Percentiles rank a stretch among this genome's conserved stretches.
Conservation (phyloP, 1,284 basidiomycete species). For the Trichosporon asahii region DNA sequence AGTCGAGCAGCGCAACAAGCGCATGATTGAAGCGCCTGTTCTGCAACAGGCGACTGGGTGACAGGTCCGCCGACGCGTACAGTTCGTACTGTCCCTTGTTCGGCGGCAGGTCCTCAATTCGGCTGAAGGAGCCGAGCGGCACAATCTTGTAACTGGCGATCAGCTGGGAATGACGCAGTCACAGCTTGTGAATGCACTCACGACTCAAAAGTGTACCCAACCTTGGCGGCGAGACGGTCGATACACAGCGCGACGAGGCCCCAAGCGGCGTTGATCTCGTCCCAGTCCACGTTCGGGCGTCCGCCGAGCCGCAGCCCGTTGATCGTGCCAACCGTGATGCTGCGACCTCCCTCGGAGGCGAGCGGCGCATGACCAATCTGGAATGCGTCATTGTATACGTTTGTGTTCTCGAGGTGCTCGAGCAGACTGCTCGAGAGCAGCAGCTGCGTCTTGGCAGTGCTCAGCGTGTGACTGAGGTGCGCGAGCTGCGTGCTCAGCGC, state of each 20-base stretch:
- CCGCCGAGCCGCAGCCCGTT: slow-evolving; percentile 90
- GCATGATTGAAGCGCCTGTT: slow-evolving; percentile 93
- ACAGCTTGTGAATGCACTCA: slow-evolving; percentile 48
- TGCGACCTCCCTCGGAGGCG: slow-evolving; percentile 17
- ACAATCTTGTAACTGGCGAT: slow-evolving; percentile 71
- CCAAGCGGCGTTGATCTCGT: slow-evolving; percentile 98
- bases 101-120: slow-evolving; percentile 79
- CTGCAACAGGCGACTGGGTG: slow-evolving; percentile 71
- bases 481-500: slow-evolving; percentile 25
- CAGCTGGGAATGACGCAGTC: too few relatives aligned
- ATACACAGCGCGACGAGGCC: slow-evolving; percentile 89
- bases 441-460: slow-evolving; percentile 41
- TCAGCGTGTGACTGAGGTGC: slow-evolving; percentile 27
- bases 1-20: slow-evolving; percentile 94
- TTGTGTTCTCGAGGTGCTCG: slow-evolving; percentile 74
- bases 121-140: slow-evolving; percentile 88
- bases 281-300: slow-evolving; percentile 87
- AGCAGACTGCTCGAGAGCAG: slow-evolving; percentile 46
- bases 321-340: slow-evolving; percentile 81
- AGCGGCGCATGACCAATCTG: slow-evolving; percentile 76
- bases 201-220: slow-evolving; percentile 82
- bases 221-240: slow-evolving; percentile 82
- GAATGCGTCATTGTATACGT: slow-evolving; percentile 98
- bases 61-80: slow-evolving; percentile 82
- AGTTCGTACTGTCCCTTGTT: slow-evolving; percentile 83